Base-by-base conservation (phyloP, 2,329 filamentous ascomycete genomes). In the Cadophora sp. region DNA sequence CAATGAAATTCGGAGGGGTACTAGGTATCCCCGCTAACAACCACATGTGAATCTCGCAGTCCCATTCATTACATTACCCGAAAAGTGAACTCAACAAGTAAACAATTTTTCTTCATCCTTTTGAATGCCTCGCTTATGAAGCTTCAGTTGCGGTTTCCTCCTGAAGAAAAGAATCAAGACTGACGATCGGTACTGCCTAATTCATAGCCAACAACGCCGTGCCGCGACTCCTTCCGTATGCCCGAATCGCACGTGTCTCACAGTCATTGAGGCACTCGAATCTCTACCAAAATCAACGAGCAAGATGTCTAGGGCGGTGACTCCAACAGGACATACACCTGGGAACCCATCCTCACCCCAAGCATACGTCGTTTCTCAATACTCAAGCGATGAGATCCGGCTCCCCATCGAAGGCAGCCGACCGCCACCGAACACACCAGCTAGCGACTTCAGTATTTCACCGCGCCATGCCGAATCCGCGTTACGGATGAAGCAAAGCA, bases 371-470 rank as follows among this genome's bases (percentile, higher is more conserved):
- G 55, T 65, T 19, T 53, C 53, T 5, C 50, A 66, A 29, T 55
- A 55, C 51, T 69, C 65, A 14, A 55, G 48, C 29, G 64, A 67
- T 46, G 68, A 67, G 46, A 46, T 64, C 7, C 60, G 31, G 22
- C 26, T 50, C 46, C 24, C 50, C 7, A 29, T 12, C 31, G 22
- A 59, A 1, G 65, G 64, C 11, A 26, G 60, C 43, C n/a, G 22
- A 14, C 48, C 48, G 24, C 58, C 66, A 34, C 64, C 69, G 12
- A 68, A 68, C 27, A 68, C 66, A 16, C 67, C 71, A n/a, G 27
- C 64, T 16, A 67, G 62, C 27, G 64, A 68, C 19, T 55, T 62
- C 11, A 64, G 60, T 56, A 62, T 64, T 14, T 66, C 69, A 5
- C 65, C 68, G 2, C 51, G 55, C 26, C 59, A 50, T 62, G 26